Evolutionary conservation across 2,329 filamentous ascomycete species (phyloP), one percentile per base, ranked within the genome.

Genomic region (Pestalotiopsis sp.): DNA sequence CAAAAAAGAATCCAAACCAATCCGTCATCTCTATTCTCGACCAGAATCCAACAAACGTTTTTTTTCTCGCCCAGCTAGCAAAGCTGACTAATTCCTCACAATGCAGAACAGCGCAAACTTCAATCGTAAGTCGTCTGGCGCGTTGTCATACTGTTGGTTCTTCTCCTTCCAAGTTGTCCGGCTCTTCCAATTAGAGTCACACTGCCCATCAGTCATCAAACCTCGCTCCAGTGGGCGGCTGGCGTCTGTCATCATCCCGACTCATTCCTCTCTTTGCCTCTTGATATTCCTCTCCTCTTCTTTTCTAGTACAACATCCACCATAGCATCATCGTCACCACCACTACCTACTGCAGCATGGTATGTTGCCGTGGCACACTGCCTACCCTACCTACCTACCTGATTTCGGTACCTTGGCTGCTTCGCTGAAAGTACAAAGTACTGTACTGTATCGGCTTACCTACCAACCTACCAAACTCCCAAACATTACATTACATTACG

Each of bases 371-470:
- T 60, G 25, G 25, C 57, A 27, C 57, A 60, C 13, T 52, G 6
- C 45, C 57, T 20, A 52, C 45, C 41, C 45, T 52, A n/a, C 45
- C 14, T 17, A 20, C 45, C 45, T 17, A 20, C 45, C 45, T 52
- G 12, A 36, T 67, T 17, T 39, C 17, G 20, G 12, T 31, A n/a
- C n/a, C 17, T 39, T 39, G 57, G 25, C 23, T 20, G 17, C 14
- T 20, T 36, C 4, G n/a, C 60, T 23, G 60, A 20, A n/a, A n/a
- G 17, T 52, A 52, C 17, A 20, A n/a, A 52, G 45, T 20, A 20
- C 45, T 52, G 59, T 62, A 62, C 59, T 62, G 60, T 45, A 63
- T 6, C 31, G 17, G 17, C 49, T 56, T 56, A 56, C 49, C 49
- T 56, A 23, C 17, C 49, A 12, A n/a, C n/a, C 45, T 23, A 23